These are phyloP conservation scores for Rhodotorula sp. DNA, from an alignment of 1,284 basidiomycete genomes.

Conservation along the genomic window DNA sequence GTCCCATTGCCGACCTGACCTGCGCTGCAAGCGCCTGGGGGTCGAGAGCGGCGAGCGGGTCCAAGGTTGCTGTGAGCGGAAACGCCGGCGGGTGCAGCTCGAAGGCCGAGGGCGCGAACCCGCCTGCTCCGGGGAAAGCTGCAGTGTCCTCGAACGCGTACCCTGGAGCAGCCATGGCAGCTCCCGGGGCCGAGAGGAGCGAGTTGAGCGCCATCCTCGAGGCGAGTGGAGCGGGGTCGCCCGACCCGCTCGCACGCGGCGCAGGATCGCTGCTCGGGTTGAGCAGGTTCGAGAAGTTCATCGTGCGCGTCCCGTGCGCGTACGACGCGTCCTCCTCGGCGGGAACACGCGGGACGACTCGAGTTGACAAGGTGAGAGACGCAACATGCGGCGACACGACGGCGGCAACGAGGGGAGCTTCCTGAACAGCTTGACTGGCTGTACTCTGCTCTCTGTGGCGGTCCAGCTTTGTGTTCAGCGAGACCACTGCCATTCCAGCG, in stretches of 20 bases:
- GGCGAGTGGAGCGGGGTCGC: not conserved
- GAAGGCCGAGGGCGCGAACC: constrained; percentile 2
- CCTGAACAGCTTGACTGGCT: no score
- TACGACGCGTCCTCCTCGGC: no score
- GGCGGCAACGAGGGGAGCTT: no score
- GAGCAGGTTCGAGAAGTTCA: constrained; percentile 8
- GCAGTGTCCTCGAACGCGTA: not conserved
- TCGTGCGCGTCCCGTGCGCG: not conserved
- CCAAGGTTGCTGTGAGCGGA: not conserved
- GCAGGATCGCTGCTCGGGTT: not conserved
- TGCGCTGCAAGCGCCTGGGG: not conserved
- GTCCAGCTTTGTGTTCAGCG: no score
- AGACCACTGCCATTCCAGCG: not conserved
- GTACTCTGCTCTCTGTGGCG: no score
- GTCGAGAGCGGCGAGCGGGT: not conserved
- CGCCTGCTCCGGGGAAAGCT: not conserved
- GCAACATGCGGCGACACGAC: no score
- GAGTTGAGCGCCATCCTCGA: not conserved
- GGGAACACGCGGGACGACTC: not conserved
- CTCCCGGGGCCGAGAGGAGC: not conserved
- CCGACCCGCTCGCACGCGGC: not conserved
- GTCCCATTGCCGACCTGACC: not conserved
- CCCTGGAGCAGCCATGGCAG: not conserved
- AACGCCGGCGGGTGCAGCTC: not conserved
- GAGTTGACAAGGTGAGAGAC: no score